A percentile compares a stretch with the other conserved stretches of the same genome.
Evolutionary conservation across 108 stramenopile species (phyloP).

Genomic region (Parmales sp.): DNA sequence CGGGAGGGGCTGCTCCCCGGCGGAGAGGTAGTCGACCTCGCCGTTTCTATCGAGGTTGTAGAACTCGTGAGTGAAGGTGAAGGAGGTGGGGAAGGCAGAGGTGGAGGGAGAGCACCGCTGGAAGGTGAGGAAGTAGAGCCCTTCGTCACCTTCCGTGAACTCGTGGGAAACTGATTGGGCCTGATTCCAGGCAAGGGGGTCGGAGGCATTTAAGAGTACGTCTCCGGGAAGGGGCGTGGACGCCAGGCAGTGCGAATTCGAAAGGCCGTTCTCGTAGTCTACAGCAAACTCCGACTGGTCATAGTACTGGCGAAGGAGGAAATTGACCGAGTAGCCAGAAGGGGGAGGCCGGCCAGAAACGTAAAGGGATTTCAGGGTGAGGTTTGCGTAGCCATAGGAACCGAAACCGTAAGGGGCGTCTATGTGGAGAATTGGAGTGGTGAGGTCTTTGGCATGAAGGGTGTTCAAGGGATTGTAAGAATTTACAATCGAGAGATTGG

Average conservation of each 20-base stretch:
- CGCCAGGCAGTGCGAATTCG: neutral
- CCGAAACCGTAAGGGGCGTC: neutral
- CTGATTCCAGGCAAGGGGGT: neutral
- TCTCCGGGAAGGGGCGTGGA: neutral
- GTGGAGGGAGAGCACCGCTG: constrained; percentile 21
- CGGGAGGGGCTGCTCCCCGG: constrained; percentile 8
- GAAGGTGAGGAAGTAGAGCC: constrained; percentile 38
- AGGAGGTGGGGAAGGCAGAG: too few relatives aligned
- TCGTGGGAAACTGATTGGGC: neutral
- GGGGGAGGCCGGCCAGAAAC: neutral
- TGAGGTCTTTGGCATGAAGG: neutral
- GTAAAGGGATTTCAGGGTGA: neutral
- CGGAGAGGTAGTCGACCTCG: neutral
- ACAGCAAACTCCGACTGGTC: neutral
- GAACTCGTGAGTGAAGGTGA: neutral
- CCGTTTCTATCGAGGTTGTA: neutral
- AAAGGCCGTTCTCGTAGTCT: neutral
- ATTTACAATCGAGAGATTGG: neutral
- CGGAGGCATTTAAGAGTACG: neutral
- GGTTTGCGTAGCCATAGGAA: neutral
- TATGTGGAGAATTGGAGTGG: neutral
- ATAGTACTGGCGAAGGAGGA: neutral
- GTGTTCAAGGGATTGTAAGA: neutral
- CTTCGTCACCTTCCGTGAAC: constrained; percentile 13
- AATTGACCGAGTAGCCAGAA: neutral